These are phyloP conservation scores for Emmonsiellopsis sp. DNA, from an alignment of 2,329 filamentous ascomycete species.

Conservation along the genomic window DNA sequence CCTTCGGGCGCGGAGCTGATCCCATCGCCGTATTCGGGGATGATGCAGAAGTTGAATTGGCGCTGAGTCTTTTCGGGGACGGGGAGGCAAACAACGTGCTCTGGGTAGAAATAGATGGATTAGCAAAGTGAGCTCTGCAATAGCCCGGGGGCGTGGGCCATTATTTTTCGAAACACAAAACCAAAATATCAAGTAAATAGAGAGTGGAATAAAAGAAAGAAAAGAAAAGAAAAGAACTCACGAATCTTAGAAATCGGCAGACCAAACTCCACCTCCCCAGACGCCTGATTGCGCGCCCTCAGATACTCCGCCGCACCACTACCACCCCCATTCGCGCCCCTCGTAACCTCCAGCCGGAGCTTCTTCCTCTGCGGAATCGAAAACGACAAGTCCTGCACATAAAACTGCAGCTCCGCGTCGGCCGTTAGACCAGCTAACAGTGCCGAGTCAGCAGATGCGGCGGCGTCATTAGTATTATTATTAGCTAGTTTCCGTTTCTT, in stretches of 20 bases:
- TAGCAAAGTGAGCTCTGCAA: too few species aligned
- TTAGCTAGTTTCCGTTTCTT: conserved; percentile 44
- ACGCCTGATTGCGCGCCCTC: conserved; percentile 41
- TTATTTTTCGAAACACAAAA: too few species aligned
- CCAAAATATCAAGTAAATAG: neutral
- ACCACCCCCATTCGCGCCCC: conserved; percentile 10
- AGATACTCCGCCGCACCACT: conserved; percentile 25
- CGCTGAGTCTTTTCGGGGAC: conserved; percentile 56
- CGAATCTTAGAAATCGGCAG: conserved; percentile 41
- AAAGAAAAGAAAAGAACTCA: conserved; percentile 19
- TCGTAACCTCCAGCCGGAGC: conserved; percentile 49
- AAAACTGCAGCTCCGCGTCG: conserved; percentile 31
- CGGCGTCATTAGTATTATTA: conserved; percentile 12
- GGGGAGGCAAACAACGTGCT: conserved; percentile 51
- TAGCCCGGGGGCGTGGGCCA: too few species aligned
- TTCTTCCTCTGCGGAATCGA: conserved; percentile 56
- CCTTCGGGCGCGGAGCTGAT: conserved; percentile 37
- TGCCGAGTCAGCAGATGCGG: conserved; percentile 17
- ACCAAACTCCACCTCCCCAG: conserved; percentile 45
- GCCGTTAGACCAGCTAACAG: conserved; percentile 23
- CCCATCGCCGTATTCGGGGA: conserved; percentile 44
- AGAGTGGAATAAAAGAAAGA: neutral
- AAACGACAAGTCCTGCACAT: conserved; percentile 49
- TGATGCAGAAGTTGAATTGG: conserved; percentile 53
- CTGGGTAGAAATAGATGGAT: conserved; percentile 16